phyloP scores from a whole-genome alignment of 306 rosid species.

The Cyamopsis tetragonoloba region DNA sequence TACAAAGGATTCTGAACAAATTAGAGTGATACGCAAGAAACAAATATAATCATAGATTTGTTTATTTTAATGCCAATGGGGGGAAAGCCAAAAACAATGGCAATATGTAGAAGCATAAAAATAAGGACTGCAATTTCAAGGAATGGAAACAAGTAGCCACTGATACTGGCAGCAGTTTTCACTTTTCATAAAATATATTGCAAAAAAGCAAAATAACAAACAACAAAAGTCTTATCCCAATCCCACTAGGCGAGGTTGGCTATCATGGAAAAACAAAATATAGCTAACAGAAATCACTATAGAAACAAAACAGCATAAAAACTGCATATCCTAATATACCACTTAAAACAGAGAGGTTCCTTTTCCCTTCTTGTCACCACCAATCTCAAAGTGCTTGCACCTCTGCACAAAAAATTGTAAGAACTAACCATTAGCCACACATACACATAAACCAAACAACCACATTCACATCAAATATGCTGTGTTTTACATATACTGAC shows the following conservation, averaged over 20 bases:
- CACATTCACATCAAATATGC: background rate
- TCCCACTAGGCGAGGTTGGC: too few relatives aligned
- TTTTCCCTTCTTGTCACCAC: slow-evolving; percentile 61
- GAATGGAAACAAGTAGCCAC: background rate
- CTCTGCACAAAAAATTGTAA: slow-evolving; percentile 38
- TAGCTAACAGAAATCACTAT: slow-evolving; percentile 25
- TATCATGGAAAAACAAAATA: slow-evolving; percentile 11
- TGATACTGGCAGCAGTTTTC: slow-evolving; percentile 6
- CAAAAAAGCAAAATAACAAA: too few relatives aligned
- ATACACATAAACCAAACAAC: background rate
- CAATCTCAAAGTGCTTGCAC: slow-evolving; percentile 63
- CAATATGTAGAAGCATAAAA: background rate
- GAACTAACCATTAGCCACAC: background rate
- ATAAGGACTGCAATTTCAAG: background rate
- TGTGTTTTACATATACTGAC: slow-evolving; percentile 6
- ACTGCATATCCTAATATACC: slow-evolving; percentile 11
- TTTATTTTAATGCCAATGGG: too few relatives aligned
- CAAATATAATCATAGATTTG: too few relatives aligned
- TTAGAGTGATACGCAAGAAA: too few relatives aligned
- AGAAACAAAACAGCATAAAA: slow-evolving; percentile 26
- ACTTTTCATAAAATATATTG: background rate
- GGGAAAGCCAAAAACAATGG: background rate
- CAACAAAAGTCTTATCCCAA: too few relatives aligned
- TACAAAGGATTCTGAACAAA: too few relatives aligned
- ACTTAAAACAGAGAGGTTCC: slow-evolving; percentile 53